Conservation (phyloP, 2,329 filamentous ascomycete species). For the Penicillium sp. region DNA sequence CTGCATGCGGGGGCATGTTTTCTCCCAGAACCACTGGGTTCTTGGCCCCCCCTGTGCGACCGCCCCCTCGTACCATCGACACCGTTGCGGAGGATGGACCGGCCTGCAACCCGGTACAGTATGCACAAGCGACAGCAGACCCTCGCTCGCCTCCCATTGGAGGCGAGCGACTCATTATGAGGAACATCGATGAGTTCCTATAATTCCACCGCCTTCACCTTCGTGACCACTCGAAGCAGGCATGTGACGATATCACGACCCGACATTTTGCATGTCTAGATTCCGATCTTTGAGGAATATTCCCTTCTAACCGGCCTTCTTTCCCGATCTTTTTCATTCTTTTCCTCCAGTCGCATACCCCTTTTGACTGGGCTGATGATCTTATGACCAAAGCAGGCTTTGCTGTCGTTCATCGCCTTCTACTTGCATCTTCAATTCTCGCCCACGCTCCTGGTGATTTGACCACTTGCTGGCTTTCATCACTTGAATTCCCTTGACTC, state of each 20-base stretch:
- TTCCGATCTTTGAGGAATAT: conserved; percentile 14
- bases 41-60: conserved; percentile 36
- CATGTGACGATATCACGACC: conserved; percentile 34
- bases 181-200: conserved; percentile 47
- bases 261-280: conserved; percentile 19
- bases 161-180: conserved; percentile 42
- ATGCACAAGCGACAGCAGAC: conserved; percentile 29
- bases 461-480: neutral
- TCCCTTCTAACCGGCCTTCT: conserved; percentile 11
- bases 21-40: conserved; percentile 48
- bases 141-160: conserved; percentile 42
- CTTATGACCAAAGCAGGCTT: conserved; percentile 45
- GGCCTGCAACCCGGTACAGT: conserved; percentile 13
- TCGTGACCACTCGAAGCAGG: conserved; percentile 2
- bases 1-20: conserved; percentile 37
- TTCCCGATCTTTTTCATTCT: conserved; percentile 10
- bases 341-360: conserved; percentile 18
- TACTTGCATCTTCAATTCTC: conserved; percentile 9
- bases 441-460: neutral
- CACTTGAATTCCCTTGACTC: conserved; percentile 11
- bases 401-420: conserved; percentile 31
- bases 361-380: conserved; percentile 28
- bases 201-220: conserved; percentile 26
- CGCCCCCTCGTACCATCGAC: conserved; percentile 37
- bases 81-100: conserved; percentile 19